Base-by-base conservation (phyloP, 148 eudicot genomes). In the Rhododendron ferrugineum region DNA sequence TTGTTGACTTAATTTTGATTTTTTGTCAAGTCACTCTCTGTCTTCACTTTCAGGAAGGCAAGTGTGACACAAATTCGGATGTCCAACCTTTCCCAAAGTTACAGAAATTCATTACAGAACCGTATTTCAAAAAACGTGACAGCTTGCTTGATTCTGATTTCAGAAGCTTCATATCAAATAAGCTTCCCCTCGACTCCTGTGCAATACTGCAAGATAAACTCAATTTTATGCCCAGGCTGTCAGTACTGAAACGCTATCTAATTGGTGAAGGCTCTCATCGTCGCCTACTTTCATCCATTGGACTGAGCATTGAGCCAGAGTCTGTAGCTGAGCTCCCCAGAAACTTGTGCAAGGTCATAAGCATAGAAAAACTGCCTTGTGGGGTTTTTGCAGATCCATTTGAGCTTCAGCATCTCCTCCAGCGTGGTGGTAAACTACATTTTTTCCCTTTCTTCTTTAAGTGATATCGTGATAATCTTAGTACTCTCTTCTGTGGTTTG, bases 301-400 rank as follows among this genome's bases (percentile, higher is more conserved):
- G 66, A 86, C 78, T 93, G 44, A 85, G 87, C 68, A 44, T 92
- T 85, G 88, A 84, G 26, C 88, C 83, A n/a, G 89, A 88, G 72
- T 78, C 85, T 26, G 28, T 28, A 56, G 76, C 86, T 87, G 81
- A 90, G 83, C 88, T 87, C 23, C 84, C 89, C 58, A 79, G 78
- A 62, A 90, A 88, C 46, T 85, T 54, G 8, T 97, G 93, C 89
- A 91, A 94, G 85, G 79, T 92, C 64, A 88, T 95, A 78, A 49
- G 92, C 78, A 79, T 95, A 47, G 99, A 97, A 89, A 94, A 89
- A 85, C 86, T 97, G 54, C 99, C 98, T 1, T 89, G 87, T 83
- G 98, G 99, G 32, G 90, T 95, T 79, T 95, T 94, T 85, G 96
- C 98, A 11, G 99, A 97, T 88, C 96, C 99, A 64, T 97, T 95